Evolutionary conservation across 2,329 filamentous ascomycete genomes (phyloP), one percentile per base, ranked within the genome.

Genomic region (Xylaria sp.): DNA sequence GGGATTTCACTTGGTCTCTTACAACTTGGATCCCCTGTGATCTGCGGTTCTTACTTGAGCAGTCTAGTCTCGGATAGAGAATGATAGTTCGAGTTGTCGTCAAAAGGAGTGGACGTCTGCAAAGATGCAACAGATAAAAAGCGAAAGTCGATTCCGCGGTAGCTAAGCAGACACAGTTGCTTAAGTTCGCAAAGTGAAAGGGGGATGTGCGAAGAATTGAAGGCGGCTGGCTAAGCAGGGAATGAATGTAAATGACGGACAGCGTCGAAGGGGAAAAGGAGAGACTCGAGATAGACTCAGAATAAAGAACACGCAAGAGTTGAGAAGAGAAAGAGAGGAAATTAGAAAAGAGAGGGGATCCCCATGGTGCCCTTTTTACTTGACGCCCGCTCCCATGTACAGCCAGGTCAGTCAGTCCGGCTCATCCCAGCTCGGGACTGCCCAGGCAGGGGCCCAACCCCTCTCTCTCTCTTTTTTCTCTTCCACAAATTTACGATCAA

Each of bases 101-200:
- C 72, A 66, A 75, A 75, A 73, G 53, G 73, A 75, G 61, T 68
- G 72, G 67, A 72, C 67, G 70, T 65, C 68, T 74, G 71, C 71
- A 69, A 61, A 65, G 64, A n/a, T 61, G 69, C 69, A 72, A 72
- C 65, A 65, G 61, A 65, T 38, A 37, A 72, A 70, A 70, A 75
- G 73, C 74, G 74, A 75, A 76, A 76, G 69, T 75, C 73, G 71
- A 75, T 75, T 75, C 69, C 73, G 74, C 73, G 57, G 63, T 63
- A 61, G 64, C 68, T 69, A 57, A 71, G 68, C 70, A 71, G 66
- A 72, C 71, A 71, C 70, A 72, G 70, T 71, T 72, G 66, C 67
- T 64, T 55, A 47, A 61, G 58, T 45, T 58, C 62, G 65, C 64
- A 58, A 67, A 67, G 52, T 37, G 60, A 59, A 57, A n/a, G n/a